Evolutionary conservation across 1,139 yeast genomes (phyloP), one percentile per base, ranked within the genome.

Genomic region (Saccharomyces uvarum): DNA sequence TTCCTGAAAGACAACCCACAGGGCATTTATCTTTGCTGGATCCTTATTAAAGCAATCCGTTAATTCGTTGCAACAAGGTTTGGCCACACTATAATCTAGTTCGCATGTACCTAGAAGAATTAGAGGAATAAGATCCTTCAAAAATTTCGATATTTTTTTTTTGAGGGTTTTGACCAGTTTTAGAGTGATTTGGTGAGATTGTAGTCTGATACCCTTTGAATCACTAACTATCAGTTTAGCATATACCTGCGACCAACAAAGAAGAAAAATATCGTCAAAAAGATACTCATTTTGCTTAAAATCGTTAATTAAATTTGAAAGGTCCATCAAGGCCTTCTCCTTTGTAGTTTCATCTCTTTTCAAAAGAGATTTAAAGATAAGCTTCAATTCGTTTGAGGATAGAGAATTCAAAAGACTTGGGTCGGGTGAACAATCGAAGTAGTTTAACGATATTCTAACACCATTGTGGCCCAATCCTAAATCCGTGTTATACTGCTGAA

Each of bases 331-430:
- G 0, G 95, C 90, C 65, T 85, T 87, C 63, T 89, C 96, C 66
- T 84, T 87, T 0, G 99, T 93, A 26, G 82, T 84, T 13, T 86
- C 78, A 64, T 90, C 96, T 64, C 87, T 82, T 69, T 90, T 91
- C 66, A 84, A 67, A 49, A 91, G 70, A 14, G 86, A 81, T 66
- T 88, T 90, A 74, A 90, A 86, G 11, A 84, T 74, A 21, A 91
- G 76, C 46, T 79, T 79, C 54, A 87, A 66, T 26, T 79, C 78
- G n/a, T 91, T 76, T 53, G 83, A 78, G 2, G 71, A 59, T 13
- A 91, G 53, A 4, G 70, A 58, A 47, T 62, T 57, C 27, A 68
- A 68, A 13, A 71, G 64, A 41, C 77, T 75, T 1, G 84, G 80
- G 62, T 88, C 95, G 0, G 96, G 96, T 13, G 85, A 71, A 1